phyloP scores from a whole-genome alignment of 139 green algal genomes.

The Diplosphaera chodatii region DNA sequence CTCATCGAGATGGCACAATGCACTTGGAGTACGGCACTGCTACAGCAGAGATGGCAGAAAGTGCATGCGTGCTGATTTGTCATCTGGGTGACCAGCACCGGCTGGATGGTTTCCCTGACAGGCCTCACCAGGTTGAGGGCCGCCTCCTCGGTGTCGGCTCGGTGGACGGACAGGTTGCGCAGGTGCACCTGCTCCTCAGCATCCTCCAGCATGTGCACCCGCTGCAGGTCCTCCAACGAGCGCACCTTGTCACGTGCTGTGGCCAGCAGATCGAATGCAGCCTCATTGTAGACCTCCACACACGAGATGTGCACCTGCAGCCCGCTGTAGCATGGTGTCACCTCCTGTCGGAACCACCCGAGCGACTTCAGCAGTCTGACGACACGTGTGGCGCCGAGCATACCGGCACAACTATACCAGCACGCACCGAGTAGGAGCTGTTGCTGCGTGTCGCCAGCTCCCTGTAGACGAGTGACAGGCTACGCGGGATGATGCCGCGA shows the following conservation, averaged over 20 bases:
- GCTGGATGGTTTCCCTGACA: no score
- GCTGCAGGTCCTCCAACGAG: constrained; percentile 61
- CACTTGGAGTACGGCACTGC: no score
- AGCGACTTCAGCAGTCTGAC: no score
- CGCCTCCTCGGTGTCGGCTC: constrained; percentile 73
- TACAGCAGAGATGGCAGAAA: no score
- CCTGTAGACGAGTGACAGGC: constrained; percentile 62
- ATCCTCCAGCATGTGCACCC: constrained; percentile 44
- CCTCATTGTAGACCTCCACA: constrained; percentile 88
- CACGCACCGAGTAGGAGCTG: constrained; percentile 42
- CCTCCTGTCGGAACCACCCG: no score
- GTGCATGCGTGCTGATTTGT: no score
- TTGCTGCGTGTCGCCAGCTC: constrained; percentile 50
- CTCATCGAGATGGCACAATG: no score
- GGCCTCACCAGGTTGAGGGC: constrained; percentile 79
- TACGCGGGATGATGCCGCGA: constrained; percentile 74
- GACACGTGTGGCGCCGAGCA: no score
- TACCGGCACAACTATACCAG: constrained; percentile 16
- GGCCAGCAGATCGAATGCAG: constrained; percentile 81
- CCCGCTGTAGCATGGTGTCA: no score
- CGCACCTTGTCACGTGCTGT: constrained; percentile 55
- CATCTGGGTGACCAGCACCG: no score
- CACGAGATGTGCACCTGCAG: constrained; percentile 76
- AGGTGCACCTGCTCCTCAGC: constrained; percentile 53
- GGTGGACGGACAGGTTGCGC: constrained; percentile 56